phyloP scores from a whole-genome alignment of 345 rosid genomes.

The Psidium friedrichsthalianum region DNA sequence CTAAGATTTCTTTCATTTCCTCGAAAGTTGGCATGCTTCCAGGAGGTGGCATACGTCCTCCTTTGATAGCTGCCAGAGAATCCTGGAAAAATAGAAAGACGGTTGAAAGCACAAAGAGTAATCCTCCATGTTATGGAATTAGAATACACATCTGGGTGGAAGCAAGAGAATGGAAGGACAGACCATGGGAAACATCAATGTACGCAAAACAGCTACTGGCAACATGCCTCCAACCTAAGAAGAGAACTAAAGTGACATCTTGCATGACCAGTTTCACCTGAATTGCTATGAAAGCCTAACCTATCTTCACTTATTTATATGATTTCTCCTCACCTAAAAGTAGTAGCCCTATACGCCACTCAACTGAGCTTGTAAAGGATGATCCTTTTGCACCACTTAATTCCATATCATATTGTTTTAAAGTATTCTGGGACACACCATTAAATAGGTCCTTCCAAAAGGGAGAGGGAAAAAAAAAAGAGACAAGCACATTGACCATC shows the following conservation, averaged over 20 bases:
- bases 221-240: not conserved
- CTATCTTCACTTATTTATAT: not conserved
- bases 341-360: not conserved
- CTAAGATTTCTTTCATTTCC: slow-evolving; percentile 69
- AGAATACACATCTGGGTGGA: not conserved
- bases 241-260: not conserved
- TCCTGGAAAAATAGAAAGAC: slow-evolving; percentile 29
- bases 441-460: not conserved
- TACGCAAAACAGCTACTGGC: not conserved
- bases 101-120: not conserved
- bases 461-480: no score
- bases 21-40: slow-evolving; percentile 84
- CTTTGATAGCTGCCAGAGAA: slow-evolving; percentile 60
- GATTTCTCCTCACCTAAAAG: not conserved
- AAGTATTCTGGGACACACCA: not conserved
- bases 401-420: not conserved
- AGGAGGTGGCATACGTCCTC: slow-evolving; percentile 88
- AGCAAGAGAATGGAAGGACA: not conserved
- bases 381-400: not conserved
- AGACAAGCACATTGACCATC: not conserved
- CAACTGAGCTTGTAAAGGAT: not conserved
- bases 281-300: not conserved
- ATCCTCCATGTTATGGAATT: not conserved
- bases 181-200: not conserved
- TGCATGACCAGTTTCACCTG: not conserved